Evolutionary conservation across 1,284 basidiomycete genomes (phyloP).

Genomic region (Xanthoconium separans): DNA sequence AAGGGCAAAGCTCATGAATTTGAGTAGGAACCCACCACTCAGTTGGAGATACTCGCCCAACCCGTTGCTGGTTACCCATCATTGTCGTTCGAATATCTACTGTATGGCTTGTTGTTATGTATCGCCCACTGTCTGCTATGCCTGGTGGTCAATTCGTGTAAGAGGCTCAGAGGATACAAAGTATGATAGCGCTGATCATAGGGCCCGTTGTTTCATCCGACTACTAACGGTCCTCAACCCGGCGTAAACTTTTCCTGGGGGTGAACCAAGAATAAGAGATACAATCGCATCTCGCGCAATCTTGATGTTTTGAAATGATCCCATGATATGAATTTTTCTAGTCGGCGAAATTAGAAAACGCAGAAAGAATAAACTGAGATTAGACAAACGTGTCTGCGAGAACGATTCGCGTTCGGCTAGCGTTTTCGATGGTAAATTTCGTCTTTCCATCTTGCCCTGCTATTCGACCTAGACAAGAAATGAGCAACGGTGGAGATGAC

Average conservation of each 20-base stretch:
- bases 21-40: not conserved
- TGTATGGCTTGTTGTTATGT: not conserved
- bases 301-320: conserved; percentile 96
- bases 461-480: conserved; percentile 69
- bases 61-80: not conserved
- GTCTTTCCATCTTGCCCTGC: conserved; percentile 98
- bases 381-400: conserved; percentile 88
- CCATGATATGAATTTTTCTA: conserved; percentile 93
- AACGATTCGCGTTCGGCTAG: conserved; percentile 93
- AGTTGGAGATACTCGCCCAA: not conserved
- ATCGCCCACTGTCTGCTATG: not conserved
- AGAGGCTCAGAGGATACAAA: conserved; percentile 5
- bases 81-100: not conserved
- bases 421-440: conserved; percentile 98
- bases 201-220: conserved; percentile 86
- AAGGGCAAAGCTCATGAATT: conserved; percentile 24
- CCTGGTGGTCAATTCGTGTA: conserved; percentile 7
- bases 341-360: conserved; percentile 3
- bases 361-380: not conserved
- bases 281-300: conserved; percentile 95
- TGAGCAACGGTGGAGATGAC: conserved; percentile 1
- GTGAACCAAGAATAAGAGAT: conserved; percentile 91
- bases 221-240: conserved; percentile 89
- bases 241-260: conserved; percentile 96
- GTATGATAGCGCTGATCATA: conserved; percentile 37